phyloP scores from a whole-genome alignment of 768 basidiomycete genomes.

The Termitomyces sp. region DNA sequence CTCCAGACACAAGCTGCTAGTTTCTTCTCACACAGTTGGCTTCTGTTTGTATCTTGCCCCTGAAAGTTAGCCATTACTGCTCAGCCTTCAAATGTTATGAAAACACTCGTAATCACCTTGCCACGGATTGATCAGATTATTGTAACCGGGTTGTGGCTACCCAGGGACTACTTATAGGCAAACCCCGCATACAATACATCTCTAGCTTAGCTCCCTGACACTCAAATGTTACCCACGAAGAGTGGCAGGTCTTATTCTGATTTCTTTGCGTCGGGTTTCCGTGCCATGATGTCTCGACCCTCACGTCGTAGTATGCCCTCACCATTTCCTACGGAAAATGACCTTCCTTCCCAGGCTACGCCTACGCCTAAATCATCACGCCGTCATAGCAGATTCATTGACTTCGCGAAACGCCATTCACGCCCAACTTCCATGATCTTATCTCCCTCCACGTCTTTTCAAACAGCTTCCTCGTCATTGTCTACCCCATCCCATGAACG shows the following conservation, averaged over 20 bases:
- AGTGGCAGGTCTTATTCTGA: slow-evolving; percentile 33
- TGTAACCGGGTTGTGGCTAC: slow-evolving; percentile 2
- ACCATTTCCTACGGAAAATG: background rate
- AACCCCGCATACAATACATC: background rate
- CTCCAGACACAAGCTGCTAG: background rate
- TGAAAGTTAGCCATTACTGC: slow-evolving; percentile 4
- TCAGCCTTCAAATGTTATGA: slow-evolving; percentile 3
- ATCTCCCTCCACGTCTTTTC: slow-evolving; percentile 8
- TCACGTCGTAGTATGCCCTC: slow-evolving; percentile 1
- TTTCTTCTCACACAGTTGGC: slow-evolving; percentile 1
- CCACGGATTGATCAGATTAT: slow-evolving; percentile 5
- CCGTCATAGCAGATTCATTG: slow-evolving; percentile 11
- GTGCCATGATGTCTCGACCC: slow-evolving; percentile 26
- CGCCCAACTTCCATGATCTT: slow-evolving; percentile 25
- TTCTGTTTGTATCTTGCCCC: slow-evolving; percentile 1
- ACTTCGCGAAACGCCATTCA: slow-evolving; percentile 17
- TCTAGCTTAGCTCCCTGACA: slow-evolving; percentile 8
- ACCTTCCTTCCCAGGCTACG: background rate
- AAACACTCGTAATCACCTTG: slow-evolving; percentile 9
- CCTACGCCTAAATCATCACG: slow-evolving; percentile 6
- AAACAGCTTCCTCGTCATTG: background rate
- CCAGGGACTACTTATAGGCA: slow-evolving; percentile 6
- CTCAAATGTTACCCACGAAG: slow-evolving; percentile 14
- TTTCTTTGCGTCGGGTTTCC: slow-evolving; percentile 42
- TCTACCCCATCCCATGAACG: slow-evolving; percentile 6